phyloP scores from a whole-genome alignment of 2,329 filamentous ascomycete species.

The Ilyonectria destructans region DNA sequence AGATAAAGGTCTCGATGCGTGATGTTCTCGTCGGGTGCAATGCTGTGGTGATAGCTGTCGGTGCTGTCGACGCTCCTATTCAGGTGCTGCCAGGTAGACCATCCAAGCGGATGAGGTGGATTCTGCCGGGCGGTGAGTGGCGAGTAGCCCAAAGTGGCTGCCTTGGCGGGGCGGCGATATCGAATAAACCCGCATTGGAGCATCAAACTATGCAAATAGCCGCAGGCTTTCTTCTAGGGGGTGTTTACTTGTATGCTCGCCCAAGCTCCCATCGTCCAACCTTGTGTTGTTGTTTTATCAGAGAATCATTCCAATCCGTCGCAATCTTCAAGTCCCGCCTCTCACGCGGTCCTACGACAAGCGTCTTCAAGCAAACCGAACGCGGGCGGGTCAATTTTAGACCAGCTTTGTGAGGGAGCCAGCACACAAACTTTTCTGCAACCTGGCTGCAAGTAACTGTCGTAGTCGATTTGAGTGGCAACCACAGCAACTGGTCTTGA shows the following conservation, averaged over 20 bases:
- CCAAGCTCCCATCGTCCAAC: slow-evolving; percentile 44
- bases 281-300: slow-evolving; percentile 44
- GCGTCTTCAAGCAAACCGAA: slow-evolving; percentile 32
- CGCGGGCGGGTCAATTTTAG: slow-evolving; percentile 28
- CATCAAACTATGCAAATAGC: slow-evolving; percentile 44
- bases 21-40: slow-evolving; percentile 28
- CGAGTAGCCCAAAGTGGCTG: slow-evolving; percentile 23
- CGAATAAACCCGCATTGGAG: slow-evolving; percentile 40
- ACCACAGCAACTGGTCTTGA: slow-evolving; percentile 47
- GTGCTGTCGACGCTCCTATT: slow-evolving; percentile 48
- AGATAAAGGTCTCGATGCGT: slow-evolving; percentile 21
- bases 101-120: slow-evolving; percentile 49
- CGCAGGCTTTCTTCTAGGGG: slow-evolving; percentile 39
- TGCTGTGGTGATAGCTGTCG: slow-evolving; percentile 41
- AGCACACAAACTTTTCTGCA: slow-evolving; percentile 39
- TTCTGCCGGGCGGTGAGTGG: slow-evolving; percentile 58
- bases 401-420: slow-evolving; percentile 28
- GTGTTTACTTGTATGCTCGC: slow-evolving; percentile 45
- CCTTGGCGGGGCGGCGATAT: slow-evolving; percentile 34
- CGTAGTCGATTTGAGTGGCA: slow-evolving; percentile 50
- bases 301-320: slow-evolving; percentile 42
- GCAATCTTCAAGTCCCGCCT: slow-evolving; percentile 37
- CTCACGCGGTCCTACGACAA: slow-evolving; percentile 35
- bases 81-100: slow-evolving; percentile 46
- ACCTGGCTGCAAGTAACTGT: slow-evolving; percentile 49